These are phyloP conservation scores for Tolypocladium ovalisporum DNA, from an alignment of 2,329 filamentous ascomycete genomes.

Conservation along the genomic window DNA sequence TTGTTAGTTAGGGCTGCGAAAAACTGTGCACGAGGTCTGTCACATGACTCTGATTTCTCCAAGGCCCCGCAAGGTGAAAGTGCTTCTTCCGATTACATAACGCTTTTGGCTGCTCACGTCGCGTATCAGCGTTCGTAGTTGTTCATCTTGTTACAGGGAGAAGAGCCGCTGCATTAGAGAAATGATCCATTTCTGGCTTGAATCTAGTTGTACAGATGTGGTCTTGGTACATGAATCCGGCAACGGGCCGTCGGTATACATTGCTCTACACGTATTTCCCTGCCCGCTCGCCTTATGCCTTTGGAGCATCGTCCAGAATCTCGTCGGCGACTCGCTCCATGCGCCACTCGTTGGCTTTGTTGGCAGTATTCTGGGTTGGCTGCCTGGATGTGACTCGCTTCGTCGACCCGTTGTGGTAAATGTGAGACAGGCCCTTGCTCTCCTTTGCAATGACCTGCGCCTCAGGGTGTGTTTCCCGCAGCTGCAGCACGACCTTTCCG, in stretches of 20 bases:
- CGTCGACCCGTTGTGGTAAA: conserved; percentile 17
- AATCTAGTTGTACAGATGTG: conserved; percentile 6
- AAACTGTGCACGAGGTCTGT: conserved; percentile 7
- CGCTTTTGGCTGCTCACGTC: too few relatives aligned
- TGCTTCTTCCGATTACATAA: not conserved
- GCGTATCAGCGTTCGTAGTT: too few relatives aligned
- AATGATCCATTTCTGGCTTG: not conserved
- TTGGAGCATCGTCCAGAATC: conserved; percentile 9
- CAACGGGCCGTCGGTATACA: conserved; percentile 2
- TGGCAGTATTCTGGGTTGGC: not conserved
- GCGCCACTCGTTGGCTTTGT: conserved; percentile 9
- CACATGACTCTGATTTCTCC: conserved; percentile 13
- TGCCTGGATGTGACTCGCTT: conserved; percentile 8
- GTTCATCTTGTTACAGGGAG: not conserved
- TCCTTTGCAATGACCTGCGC: conserved; percentile 36
- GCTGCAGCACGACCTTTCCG: conserved; percentile 35
- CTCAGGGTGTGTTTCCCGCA: conserved; percentile 27
- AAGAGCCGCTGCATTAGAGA: not conserved
- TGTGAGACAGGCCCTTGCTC: conserved; percentile 21
- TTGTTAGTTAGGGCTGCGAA: conserved; percentile 16
- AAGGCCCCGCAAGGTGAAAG: not conserved
- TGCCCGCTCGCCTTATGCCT: not conserved
- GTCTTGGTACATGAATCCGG: conserved; percentile 3
- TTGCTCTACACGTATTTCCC: not conserved
- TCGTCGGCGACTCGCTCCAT: conserved; percentile 15